Evolutionary conservation across 1,284 basidiomycete genomes (phyloP).

Genomic region (Puccinia novopanici): DNA sequence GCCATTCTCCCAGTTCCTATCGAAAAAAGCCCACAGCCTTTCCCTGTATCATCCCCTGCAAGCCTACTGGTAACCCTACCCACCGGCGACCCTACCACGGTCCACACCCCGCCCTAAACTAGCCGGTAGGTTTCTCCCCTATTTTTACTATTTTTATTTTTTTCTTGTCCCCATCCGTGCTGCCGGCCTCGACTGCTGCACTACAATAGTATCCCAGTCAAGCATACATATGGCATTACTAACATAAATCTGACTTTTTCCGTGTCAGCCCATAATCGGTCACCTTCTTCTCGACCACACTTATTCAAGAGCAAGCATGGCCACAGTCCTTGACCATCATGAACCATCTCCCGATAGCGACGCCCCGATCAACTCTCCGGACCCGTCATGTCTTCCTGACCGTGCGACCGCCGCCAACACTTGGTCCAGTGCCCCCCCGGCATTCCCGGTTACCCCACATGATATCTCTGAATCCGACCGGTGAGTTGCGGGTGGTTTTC

Average conservation of each 20-base stretch:
- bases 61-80: neutral
- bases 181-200: neutral
- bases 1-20: neutral
- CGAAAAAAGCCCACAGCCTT: neutral
- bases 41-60: neutral
- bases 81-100: too few relatives aligned
- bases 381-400: neutral
- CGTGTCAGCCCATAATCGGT: neutral
- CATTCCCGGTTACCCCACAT: constrained; percentile 2
- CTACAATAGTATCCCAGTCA: too few relatives aligned
- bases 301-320: neutral
- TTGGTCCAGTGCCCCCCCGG: neutral
- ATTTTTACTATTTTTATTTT: neutral
- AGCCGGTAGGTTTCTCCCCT: neutral
- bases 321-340: neutral
- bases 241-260: neutral
- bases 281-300: neutral
- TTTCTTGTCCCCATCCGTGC: neutral
- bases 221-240: too few relatives aligned
- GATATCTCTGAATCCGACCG: neutral
- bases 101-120: neutral
- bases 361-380: neutral
- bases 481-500: neutral
- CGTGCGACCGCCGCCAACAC: neutral
- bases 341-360: neutral